Conservation (phyloP, 768 basidiomycete genomes). For the Boletellus ananiceps region DNA sequence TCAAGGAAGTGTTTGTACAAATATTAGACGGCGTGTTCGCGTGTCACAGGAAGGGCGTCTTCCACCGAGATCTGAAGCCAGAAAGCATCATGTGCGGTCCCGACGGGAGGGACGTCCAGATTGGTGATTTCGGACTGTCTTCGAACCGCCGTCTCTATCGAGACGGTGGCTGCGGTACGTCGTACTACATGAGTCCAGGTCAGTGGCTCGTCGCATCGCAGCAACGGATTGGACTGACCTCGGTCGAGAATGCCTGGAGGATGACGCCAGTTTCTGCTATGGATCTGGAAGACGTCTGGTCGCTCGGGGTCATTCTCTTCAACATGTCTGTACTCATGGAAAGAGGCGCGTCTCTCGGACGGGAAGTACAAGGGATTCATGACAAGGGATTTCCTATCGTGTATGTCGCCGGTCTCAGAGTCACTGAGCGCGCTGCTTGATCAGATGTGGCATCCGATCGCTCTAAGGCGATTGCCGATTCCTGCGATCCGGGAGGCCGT, state of each 20-base stretch:
- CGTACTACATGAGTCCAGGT: conserved; percentile 71
- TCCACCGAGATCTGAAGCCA: conserved; percentile 85
- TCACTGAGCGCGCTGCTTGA: conserved; percentile 3
- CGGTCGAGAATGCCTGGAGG: conserved; percentile 52
- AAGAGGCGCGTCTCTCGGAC: conserved; percentile 5
- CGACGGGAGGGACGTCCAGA: conserved; percentile 48
- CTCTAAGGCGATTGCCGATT: conserved; percentile 13
- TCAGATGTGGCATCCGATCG: conserved; percentile 15
- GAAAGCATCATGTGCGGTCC: conserved; percentile 69
- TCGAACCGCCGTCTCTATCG: conserved; percentile 39
- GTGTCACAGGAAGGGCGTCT: conserved; percentile 67
- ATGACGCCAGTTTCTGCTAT: conserved; percentile 25
- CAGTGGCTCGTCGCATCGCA: conserved; percentile 19
- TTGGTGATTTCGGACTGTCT: conserved; percentile 78
- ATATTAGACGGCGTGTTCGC: conserved; percentile 73
- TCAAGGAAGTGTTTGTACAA: conserved; percentile 66
- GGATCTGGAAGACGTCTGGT: conserved; percentile 55
- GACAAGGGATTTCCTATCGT: neutral
- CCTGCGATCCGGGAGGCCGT: conserved; percentile 17
- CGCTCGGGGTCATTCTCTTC: conserved; percentile 74
- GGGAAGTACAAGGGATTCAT: conserved; percentile 2
- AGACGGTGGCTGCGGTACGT: conserved; percentile 58
- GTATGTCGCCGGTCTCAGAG: conserved; percentile 8
- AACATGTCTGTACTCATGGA: conserved; percentile 49
- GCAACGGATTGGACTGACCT: conserved; percentile 3